Percentiles rank a stretch among this genome's conserved stretches.
Conservation (phyloP, 768 basidiomycete species). For the Russula ochroleuca region DNA sequence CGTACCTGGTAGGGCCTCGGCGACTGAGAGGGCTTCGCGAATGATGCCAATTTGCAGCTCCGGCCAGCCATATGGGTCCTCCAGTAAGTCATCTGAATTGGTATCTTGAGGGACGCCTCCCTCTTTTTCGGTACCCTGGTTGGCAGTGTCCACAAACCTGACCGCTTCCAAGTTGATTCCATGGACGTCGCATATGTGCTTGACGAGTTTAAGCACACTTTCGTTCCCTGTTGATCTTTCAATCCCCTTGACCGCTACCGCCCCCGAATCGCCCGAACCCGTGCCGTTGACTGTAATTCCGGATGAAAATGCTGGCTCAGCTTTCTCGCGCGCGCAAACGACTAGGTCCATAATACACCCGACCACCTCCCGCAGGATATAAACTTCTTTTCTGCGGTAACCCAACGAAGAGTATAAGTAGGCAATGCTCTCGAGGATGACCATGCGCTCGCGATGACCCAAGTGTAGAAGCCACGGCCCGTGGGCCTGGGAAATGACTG, state of each 20-base stretch:
- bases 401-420: slow-evolving; percentile 77
- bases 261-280: slow-evolving; percentile 41
- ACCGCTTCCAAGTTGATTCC: slow-evolving; percentile 80
- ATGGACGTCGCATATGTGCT: slow-evolving; percentile 69
- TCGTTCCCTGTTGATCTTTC: slow-evolving; percentile 79
- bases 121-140: slow-evolving; percentile 10
- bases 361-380: slow-evolving; percentile 78
- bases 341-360: slow-evolving; percentile 81
- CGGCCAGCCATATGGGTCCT: slow-evolving; percentile 82
- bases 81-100: slow-evolving; percentile 40
- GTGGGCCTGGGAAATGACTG: slow-evolving; percentile 64
- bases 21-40: slow-evolving; percentile 86
- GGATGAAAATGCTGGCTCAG: slow-evolving; percentile 41
- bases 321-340: slow-evolving; percentile 77
- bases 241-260: slow-evolving; percentile 64
- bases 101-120: slow-evolving; percentile 31
- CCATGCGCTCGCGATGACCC: slow-evolving; percentile 68
- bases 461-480: slow-evolving; percentile 87
- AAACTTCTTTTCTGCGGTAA: slow-evolving; percentile 83
- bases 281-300: slow-evolving; percentile 43
- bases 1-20: slow-evolving; percentile 85
- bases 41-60: slow-evolving; percentile 92
- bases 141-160: slow-evolving; percentile 38
- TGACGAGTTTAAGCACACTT: slow-evolving; percentile 71
- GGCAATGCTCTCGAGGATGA: slow-evolving; percentile 63